Conservation (phyloP, 345 rosid genomes). For the Corchorus olitorius region DNA sequence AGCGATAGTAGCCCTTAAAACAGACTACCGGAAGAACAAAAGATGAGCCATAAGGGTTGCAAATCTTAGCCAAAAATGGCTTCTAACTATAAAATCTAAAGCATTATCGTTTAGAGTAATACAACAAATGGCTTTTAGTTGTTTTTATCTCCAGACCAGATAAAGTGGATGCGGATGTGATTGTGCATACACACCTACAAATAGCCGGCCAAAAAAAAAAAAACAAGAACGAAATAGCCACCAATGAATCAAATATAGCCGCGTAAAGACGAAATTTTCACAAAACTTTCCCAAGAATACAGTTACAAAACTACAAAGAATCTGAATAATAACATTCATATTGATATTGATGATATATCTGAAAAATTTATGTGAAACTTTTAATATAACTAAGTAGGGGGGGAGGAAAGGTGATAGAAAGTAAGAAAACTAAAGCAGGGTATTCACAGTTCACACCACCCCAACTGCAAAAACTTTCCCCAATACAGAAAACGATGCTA, state of each 20-base stretch:
- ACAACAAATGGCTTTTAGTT: too few species aligned
- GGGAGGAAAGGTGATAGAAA: background rate
- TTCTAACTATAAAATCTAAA: too few species aligned
- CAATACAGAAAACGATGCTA: background rate
- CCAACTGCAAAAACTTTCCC: conserved; percentile 8
- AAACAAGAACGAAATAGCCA: background rate
- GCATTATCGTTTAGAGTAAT: too few species aligned
- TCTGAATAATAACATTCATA: background rate
- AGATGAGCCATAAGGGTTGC: too few species aligned
- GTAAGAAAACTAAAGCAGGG: background rate
- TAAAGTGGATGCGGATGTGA: too few species aligned
- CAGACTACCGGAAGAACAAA: too few species aligned
- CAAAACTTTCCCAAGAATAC: background rate
- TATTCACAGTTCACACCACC: background rate
- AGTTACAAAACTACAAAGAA: background rate
- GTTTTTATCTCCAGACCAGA: too few species aligned
- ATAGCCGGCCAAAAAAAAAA: too few species aligned
- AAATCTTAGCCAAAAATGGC: too few species aligned
- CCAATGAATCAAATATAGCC: background rate
- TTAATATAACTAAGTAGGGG: background rate
- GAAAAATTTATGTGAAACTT: background rate
- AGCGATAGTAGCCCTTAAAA: too few species aligned
- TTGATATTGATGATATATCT: background rate
- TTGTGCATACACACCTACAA: background rate
- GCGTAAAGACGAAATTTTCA: background rate